Conservation (phyloP, 352 stramenopile genomes). For the Saprolegnia diclina region DNA sequence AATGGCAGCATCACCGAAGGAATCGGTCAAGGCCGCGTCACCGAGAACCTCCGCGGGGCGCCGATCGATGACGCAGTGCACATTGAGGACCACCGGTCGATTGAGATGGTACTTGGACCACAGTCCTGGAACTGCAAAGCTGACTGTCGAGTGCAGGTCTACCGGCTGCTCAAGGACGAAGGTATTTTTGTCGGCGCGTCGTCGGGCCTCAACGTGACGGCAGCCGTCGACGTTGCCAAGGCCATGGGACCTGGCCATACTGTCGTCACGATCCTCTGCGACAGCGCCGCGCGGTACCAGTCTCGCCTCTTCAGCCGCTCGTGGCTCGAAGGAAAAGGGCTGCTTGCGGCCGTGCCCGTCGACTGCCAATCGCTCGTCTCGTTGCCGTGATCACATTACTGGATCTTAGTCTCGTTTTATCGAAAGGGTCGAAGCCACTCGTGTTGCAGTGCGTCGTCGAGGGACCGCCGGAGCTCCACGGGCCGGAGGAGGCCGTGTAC, state of each 20-base stretch:
- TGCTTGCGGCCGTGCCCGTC: constrained; percentile 25
- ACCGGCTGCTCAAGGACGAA: constrained; percentile 34
- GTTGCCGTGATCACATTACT: constrained; percentile 17
- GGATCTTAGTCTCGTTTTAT: constrained; percentile 10
- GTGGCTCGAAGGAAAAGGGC: constrained; percentile 28
- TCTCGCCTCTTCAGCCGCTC: constrained; percentile 28
- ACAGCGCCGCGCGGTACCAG: constrained; percentile 29
- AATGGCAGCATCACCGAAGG: constrained; percentile 39
- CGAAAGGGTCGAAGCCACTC: constrained; percentile 1
- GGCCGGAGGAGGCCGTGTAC: constrained; percentile 8
- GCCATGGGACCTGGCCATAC: constrained; percentile 36
- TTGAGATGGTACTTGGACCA: constrained; percentile 26
- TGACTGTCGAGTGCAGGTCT: too few species aligned
- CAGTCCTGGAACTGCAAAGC: neutral
- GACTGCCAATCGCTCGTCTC: constrained; percentile 28
- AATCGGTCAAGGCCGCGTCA: constrained; percentile 42
- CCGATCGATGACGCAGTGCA: constrained; percentile 35
- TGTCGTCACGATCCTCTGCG: constrained; percentile 42
- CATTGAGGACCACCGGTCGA: constrained; percentile 34
- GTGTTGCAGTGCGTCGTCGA: constrained; percentile 15
- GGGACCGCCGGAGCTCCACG: neutral
- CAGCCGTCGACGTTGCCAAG: constrained; percentile 34
- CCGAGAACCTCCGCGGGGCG: constrained; percentile 37
- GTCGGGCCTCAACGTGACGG: constrained; percentile 37
- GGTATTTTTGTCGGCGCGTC: constrained; percentile 37